phyloP scores from a whole-genome alignment of 306 rosid species.

The Lathyrus tuberosus region DNA sequence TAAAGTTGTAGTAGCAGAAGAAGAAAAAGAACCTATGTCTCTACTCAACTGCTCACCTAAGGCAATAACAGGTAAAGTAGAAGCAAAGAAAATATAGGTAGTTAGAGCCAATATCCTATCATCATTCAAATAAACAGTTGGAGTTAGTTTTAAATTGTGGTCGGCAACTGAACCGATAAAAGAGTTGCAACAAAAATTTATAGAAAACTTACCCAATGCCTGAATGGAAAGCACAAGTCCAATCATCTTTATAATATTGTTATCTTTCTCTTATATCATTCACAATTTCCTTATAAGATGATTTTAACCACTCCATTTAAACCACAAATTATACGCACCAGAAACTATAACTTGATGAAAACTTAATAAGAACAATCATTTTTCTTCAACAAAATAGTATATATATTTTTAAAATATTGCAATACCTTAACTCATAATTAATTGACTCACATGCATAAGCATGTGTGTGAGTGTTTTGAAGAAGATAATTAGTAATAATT shows the following conservation, averaged over 20 bases:
- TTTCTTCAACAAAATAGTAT: no score
- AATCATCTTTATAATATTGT: conserved; percentile 63
- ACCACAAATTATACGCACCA: background rate
- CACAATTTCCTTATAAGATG: conserved; percentile 63
- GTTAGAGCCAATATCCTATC: conserved; percentile 67
- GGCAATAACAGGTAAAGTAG: conserved; percentile 72
- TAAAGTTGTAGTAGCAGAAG: background rate
- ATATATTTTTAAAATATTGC: no score
- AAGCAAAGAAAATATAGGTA: conserved; percentile 63
- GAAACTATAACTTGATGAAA: background rate
- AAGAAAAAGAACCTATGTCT: conserved; percentile 51
- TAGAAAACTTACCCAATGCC: conserved; percentile 63
- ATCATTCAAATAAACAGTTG: background rate
- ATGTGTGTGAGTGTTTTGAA: no score
- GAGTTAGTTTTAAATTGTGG: no score
- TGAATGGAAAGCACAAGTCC: conserved; percentile 57
- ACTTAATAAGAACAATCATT: background rate
- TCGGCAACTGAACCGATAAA: no score
- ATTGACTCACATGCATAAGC: no score
- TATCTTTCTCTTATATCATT: conserved; percentile 62
- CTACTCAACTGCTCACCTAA: conserved; percentile 64
- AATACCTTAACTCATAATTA: no score
- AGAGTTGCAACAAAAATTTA: no score
- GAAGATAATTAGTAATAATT: no score
- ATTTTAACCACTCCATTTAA: conserved; percentile 52